Evolutionary conservation across 129 eudicot species (phyloP).

Genomic region (Tagetes patula): DNA sequence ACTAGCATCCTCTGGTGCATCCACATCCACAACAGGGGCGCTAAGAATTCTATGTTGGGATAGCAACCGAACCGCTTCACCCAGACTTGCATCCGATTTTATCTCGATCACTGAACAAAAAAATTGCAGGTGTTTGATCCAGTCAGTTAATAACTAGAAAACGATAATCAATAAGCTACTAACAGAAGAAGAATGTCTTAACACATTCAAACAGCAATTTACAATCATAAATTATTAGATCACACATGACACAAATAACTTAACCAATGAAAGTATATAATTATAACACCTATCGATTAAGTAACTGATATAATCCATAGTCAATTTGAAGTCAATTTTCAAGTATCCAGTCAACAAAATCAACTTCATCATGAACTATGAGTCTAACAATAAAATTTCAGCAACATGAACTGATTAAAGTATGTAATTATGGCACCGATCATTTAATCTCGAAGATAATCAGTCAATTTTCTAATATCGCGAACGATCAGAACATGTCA

Average conservation of each 20-base stretch:
- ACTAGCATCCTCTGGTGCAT: slow-evolving; percentile 89
- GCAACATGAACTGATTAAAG: no score
- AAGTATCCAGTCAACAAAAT: not conserved
- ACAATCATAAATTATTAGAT: not conserved
- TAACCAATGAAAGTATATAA: not conserved
- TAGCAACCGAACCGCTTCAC: slow-evolving; percentile 78
- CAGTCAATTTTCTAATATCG: not conserved
- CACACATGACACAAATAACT: not conserved
- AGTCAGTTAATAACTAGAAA: not conserved
- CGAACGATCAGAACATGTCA: slow-evolving; percentile 10
- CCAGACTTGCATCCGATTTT: slow-evolving; percentile 73
- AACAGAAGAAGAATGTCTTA: not conserved
- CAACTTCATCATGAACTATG: not conserved
- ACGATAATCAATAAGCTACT: not conserved
- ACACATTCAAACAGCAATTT: not conserved
- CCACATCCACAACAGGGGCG: slow-evolving; percentile 85
- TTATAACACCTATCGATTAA: not conserved
- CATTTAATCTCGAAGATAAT: not conserved
- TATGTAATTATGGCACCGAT: not conserved
- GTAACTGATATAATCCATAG: not conserved
- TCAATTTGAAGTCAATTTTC: not conserved
- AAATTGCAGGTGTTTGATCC: not conserved
- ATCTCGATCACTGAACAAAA: slow-evolving; percentile 69
- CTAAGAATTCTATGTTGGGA: slow-evolving; percentile 74
- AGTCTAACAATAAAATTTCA: not conserved